Base-by-base conservation (phyloP, 2,329 filamentous ascomycete genomes). In the Cytospora leucostoma region DNA sequence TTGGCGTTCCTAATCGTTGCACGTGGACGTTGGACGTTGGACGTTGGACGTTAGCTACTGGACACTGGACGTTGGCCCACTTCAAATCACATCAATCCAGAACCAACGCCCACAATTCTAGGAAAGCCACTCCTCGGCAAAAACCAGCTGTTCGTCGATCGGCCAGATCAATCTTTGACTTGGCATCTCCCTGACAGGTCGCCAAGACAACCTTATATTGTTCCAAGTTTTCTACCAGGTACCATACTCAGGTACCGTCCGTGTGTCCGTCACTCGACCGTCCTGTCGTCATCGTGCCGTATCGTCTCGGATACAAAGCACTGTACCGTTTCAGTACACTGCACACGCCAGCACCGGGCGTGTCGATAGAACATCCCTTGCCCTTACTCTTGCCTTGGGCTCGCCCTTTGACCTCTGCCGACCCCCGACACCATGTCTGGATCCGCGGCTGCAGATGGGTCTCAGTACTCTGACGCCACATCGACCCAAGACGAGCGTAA, bases 271-370 rank as follows among this genome's bases (percentile, higher is more conserved):
- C 27, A 27, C 37, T 44, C 27, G 35, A 7, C 44, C 34, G 38
- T 35, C 32, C 52, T 53, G 62, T 64, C 62, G 62, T 64, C 57
- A 61, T 53, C 34, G 62, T 53, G 53, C 57, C 49, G 35, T 56
- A 8, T 33, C 44, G 11, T 35, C 50, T 15, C 62, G n/a, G 38
- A 19, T 51, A 37, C 19, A 4, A 7, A 1, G n/a, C 21, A 47
- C 44, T 44, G n/a, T 17, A 47, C n/a, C 10, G n/a, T 47, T 7
- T 11, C 10, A 47, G 15, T 19, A 10, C 15, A 4, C 38, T n/a
- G 17, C 8, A 17, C 3, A 47, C 13, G 38, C 17, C 12, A 2
- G 35, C n/a, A 55, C 56, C 17, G 21, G 56, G 50, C 56, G 58
- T 63, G 62, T 44, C 62, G 44, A 60, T 52, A 56, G 17, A 19